These are phyloP conservation scores for Apiotrichum montevideense DNA, from an alignment of 1,284 basidiomycete genomes.

Conservation along the genomic window DNA sequence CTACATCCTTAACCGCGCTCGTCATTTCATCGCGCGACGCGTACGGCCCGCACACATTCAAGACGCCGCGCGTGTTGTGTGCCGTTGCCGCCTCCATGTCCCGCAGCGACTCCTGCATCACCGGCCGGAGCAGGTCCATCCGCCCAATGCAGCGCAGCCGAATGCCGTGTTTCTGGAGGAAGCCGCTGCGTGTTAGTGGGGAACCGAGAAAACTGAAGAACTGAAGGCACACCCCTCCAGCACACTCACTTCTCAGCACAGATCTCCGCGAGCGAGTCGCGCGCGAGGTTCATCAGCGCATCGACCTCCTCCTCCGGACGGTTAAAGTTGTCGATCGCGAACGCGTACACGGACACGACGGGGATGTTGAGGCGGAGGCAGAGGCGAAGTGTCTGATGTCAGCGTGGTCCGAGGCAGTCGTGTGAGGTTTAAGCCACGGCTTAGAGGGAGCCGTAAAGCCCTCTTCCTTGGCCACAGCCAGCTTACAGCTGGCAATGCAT, in stretches of 20 bases:
- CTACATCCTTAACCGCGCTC: slow-evolving; percentile 60
- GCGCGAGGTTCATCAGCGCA: slow-evolving; percentile 77
- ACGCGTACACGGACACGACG: slow-evolving; percentile 89
- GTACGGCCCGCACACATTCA: slow-evolving; percentile 95
- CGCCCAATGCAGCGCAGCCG: slow-evolving; percentile 78
- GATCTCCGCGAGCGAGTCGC: slow-evolving; percentile 74
- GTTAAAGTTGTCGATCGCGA: slow-evolving; percentile 96
- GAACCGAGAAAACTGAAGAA: background rate
- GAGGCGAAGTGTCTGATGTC: slow-evolving; percentile 66
- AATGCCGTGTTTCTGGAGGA: slow-evolving; percentile 74
- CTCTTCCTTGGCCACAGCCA: too few species aligned
- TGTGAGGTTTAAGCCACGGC: background rate
- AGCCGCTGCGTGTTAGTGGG: slow-evolving; percentile 52
- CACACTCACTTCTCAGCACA: slow-evolving; percentile 67
- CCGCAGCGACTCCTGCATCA: slow-evolving; percentile 64
- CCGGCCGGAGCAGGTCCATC: slow-evolving; percentile 65
- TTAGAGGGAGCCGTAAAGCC: background rate
- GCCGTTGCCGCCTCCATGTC: slow-evolving; percentile 75
- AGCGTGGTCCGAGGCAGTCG: background rate
- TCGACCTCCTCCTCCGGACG: slow-evolving; percentile 80
- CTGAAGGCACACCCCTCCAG: too few species aligned
- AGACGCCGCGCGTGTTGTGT: slow-evolving; percentile 69
- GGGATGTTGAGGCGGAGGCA: slow-evolving; percentile 68
- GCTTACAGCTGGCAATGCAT: too few species aligned
- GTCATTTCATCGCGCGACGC: slow-evolving; percentile 87